Evolutionary conservation across 192 early-diverging fungal species (phyloP), one percentile per base, ranked within the genome.

Genomic region (Phlyctochytrium bullatum): DNA sequence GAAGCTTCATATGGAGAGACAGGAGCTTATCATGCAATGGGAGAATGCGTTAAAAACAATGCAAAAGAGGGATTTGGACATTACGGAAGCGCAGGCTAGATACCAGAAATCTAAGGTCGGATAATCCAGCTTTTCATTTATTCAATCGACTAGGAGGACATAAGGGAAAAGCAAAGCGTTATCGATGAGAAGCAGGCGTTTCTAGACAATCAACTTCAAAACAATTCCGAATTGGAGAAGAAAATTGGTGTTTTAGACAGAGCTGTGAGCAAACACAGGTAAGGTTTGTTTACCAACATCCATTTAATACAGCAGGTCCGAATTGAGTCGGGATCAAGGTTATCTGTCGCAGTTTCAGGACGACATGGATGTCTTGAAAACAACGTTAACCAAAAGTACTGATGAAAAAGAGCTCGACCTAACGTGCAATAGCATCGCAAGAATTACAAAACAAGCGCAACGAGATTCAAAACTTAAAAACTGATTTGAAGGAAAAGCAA

Each of bases 1-100:
- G 59, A 56, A 66, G 47, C 63, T 84, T 53, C 82, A 86, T 61
- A 65, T 79, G 17, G 84, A 86, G 67, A 69, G 84, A 6, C 82
- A 82, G 68, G 80, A 84, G 24, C 57, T 86, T 34, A 82, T 86
- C 16, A 54, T 69, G 32, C 80, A 83, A 58, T 86, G 84, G 84
- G 80, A 86, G 60, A 50, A 62, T 2, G 76, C 84, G 16, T 79
- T 86, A 29, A 61, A 73, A 17, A 73, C 56, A 4, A 84, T 86
- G 84, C 66, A 75, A 34, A 77, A 79, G 64, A 28, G 79, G 12
- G 84, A 86, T 64, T 36, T 71, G 25, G 78, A 84, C 25, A 82
- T 86, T 56, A 62, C 69, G n/a, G 58, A 73, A 24, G 54, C 78
- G 40, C 82, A 86, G 61, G 73, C 66, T 1, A 59, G 28, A 33